Evolutionary conservation across 2,329 filamentous ascomycete genomes (phyloP), one percentile per base, ranked within the genome.

Genomic region (Alternaria arbusti): DNA sequence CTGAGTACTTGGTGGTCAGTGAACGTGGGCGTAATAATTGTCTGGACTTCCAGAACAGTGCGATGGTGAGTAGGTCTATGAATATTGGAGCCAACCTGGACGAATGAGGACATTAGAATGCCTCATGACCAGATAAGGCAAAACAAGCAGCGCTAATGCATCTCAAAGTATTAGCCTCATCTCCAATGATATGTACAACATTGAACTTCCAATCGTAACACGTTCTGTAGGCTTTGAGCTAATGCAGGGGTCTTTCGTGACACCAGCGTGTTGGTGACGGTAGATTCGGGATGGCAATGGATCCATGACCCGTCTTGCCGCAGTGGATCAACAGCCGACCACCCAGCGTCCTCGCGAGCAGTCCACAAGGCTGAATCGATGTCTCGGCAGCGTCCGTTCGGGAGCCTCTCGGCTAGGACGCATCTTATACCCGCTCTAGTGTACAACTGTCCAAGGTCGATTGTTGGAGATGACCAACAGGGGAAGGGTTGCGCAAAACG

Each of bases 281-380:
- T 57, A 61, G 28, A 50, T 36, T 32, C 17, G 40, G 43, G 30
- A 49, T 17, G 32, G 57, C 26, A 9, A 23, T 59, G 46, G 46
- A 28, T 45, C 44, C 57, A 36, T 46, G 50, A 46, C 28, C 57
- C 50, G 57, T 45, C 32, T 28, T 59, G 57, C 65, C 63, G 57
- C 57, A 32, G 51, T 51, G 58, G 43, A 55, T 55, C 63, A 54
- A 54, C 23, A 26, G 46, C 54, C 54, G 25, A 43, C 52, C 49
- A 49, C 46, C 56, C 56, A 47, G 26, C 30, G 13, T 49, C 6
- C 25, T 63, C 12, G 47, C 28, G 15, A 12, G 26, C 45, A 32
- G 54, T 25, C 59, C 40, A 57, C 40, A 32, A 63, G 40, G 59
- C 44, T 60, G 28, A 20, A 36, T 47, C 46, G n/a, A 45, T 25